Evolutionary conservation across 2,329 filamentous ascomycete genomes (phyloP).

Genomic region (Domatiomyces catenatus): DNA sequence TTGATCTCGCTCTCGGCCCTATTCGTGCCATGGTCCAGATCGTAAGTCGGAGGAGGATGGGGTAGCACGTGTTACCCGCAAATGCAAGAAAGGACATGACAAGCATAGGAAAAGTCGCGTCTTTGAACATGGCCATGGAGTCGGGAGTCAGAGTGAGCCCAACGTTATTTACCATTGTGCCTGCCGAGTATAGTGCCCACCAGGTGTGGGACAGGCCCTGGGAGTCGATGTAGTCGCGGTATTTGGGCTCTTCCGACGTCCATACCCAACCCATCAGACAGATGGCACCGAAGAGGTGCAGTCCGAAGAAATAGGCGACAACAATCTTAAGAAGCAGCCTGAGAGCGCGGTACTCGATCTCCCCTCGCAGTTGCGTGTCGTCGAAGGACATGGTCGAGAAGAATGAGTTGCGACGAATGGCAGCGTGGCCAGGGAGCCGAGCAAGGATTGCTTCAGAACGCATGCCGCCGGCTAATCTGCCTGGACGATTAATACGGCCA

Average conservation of each 20-base stretch:
- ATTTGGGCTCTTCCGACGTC: constrained; percentile 29
- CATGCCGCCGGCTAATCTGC: not conserved
- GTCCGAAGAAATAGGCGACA: constrained; percentile 32
- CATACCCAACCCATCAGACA: constrained; percentile 14
- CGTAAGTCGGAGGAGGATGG: constrained; percentile 40
- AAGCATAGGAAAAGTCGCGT: constrained; percentile 22
- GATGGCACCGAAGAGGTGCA: constrained; percentile 32
- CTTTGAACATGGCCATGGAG: constrained; percentile 27
- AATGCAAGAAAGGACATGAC: constrained; percentile 23
- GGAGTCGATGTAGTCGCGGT: constrained; percentile 31
- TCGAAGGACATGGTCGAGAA: constrained; percentile 31
- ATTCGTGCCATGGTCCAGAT: constrained; percentile 42
- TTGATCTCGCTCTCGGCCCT: constrained; percentile 25
- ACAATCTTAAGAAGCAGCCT: constrained; percentile 24
- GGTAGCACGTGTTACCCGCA: constrained; percentile 32
- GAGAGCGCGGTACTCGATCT: constrained; percentile 30
- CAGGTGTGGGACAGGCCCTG: constrained; percentile 27
- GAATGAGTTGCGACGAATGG: constrained; percentile 33
- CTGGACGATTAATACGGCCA: not conserved
- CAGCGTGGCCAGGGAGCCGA: no score
- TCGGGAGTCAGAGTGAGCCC: constrained; percentile 42
- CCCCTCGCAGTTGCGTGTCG: constrained; percentile 29
- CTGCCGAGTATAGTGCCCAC: constrained; percentile 35
- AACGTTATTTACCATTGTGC: constrained; percentile 39
- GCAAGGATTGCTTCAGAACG: no score